phyloP scores from a whole-genome alignment of 192 early-diverging fungal species.

The Coemansia sp. region DNA sequence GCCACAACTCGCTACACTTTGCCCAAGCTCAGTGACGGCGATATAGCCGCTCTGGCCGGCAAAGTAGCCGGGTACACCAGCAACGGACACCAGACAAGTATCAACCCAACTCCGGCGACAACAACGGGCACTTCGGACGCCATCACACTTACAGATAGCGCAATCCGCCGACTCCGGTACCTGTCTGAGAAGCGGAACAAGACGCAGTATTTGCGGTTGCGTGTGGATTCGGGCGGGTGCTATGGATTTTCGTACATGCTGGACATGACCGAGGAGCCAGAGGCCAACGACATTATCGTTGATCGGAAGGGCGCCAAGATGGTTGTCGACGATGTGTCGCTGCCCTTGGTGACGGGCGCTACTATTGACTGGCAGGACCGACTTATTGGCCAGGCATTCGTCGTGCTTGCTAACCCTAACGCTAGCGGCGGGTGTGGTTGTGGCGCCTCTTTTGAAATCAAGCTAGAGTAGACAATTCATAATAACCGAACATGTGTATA shows the following conservation, averaged over 20 bases:
- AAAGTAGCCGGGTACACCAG: slow-evolving; percentile 26
- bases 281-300: slow-evolving; percentile 73
- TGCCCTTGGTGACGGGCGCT: slow-evolving; percentile 76
- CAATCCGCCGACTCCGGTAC: slow-evolving; percentile 42
- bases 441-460: slow-evolving; percentile 70
- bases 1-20: slow-evolving; percentile 30
- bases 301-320: slow-evolving; percentile 71
- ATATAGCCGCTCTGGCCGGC: slow-evolving; percentile 22
- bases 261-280: slow-evolving; percentile 69
- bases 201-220: slow-evolving; percentile 65
- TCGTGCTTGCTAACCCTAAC: slow-evolving; percentile 76
- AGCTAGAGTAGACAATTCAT: slow-evolving; percentile 46
- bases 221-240: slow-evolving; percentile 86
- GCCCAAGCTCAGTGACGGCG: slow-evolving; percentile 33
- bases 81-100: slow-evolving; percentile 8
- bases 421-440: slow-evolving; percentile 72
- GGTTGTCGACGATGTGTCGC: slow-evolving; percentile 71
- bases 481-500: neutral
- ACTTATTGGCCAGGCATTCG: slow-evolving; percentile 79
- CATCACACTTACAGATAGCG: slow-evolving; percentile 42
- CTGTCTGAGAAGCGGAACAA: slow-evolving; percentile 40
- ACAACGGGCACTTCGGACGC: slow-evolving; percentile 14
- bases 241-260: slow-evolving; percentile 86
- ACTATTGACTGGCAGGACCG: slow-evolving; percentile 78
- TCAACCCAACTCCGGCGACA: neutral